phyloP scores from a whole-genome alignment of 139 green algal species.

The Diplosphaera chodatii region DNA sequence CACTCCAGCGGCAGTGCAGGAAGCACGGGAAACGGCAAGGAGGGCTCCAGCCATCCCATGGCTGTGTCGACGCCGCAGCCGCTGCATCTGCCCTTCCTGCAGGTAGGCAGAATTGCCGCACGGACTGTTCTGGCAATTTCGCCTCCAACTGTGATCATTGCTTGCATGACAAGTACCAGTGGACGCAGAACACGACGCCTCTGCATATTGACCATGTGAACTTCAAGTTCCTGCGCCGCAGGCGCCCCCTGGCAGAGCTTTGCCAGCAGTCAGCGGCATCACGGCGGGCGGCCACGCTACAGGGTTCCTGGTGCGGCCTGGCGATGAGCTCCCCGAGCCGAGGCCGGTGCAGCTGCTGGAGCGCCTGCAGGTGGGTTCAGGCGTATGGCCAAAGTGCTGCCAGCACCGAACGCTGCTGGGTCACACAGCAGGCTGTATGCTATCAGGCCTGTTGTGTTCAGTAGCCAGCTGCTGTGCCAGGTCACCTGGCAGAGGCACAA shows the following conservation, averaged over 20 bases:
- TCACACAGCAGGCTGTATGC: too few relatives aligned
- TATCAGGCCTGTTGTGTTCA: too few relatives aligned
- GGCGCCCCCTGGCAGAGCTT: too few relatives aligned
- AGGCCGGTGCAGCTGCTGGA: conserved; percentile 7
- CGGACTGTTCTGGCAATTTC: too few relatives aligned
- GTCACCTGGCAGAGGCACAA: too few relatives aligned
- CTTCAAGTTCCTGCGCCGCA: background rate
- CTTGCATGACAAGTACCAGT: too few relatives aligned
- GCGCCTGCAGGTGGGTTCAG: conserved; percentile 10
- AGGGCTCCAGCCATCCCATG: background rate
- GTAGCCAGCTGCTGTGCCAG: too few relatives aligned
- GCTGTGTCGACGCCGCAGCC: conserved; percentile 21
- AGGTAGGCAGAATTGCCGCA: background rate
- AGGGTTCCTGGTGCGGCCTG: conserved; percentile 55
- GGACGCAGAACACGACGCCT: too few relatives aligned
- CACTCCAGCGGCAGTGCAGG: background rate
- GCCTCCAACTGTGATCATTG: too few relatives aligned
- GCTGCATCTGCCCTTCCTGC: conserved; percentile 37
- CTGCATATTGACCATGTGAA: too few relatives aligned
- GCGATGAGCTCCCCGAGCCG: conserved; percentile 52
- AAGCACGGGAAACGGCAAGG: background rate
- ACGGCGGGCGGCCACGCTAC: conserved; percentile 45
- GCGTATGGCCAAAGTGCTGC: too few relatives aligned
- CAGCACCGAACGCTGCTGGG: too few relatives aligned
- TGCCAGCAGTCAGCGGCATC: conserved; percentile 46